Evolutionary conservation across 2,329 filamentous ascomycete genomes (phyloP).

Genomic region (Fusarium sublunatum): DNA sequence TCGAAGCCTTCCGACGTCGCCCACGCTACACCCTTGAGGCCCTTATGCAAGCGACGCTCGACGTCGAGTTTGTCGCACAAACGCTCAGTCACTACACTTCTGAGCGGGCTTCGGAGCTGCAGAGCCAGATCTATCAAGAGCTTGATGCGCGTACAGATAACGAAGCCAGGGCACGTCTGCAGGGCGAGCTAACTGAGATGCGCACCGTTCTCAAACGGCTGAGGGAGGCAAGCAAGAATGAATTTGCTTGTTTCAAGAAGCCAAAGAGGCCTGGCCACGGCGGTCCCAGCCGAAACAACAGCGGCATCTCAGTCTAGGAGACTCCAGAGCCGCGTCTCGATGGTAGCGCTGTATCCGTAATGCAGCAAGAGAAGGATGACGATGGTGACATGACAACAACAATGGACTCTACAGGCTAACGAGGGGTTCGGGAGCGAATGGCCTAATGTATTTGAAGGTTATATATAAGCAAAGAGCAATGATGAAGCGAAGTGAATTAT

Average conservation of each 20-base stretch:
- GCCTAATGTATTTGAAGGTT: slow-evolving; percentile 6
- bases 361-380: slow-evolving; percentile 16
- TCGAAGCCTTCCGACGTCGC: slow-evolving; percentile 79
- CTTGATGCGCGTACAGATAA: slow-evolving; percentile 91
- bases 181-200: slow-evolving; percentile 91
- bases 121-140: slow-evolving; percentile 92
- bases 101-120: slow-evolving; percentile 80
- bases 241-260: slow-evolving; percentile 88
- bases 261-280: slow-evolving; percentile 59
- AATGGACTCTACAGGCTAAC: slow-evolving; percentile 13
- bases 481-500: slow-evolving; percentile 14
- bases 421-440: not conserved
- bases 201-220: slow-evolving; percentile 85
- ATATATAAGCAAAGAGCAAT: slow-evolving; percentile 11
- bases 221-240: slow-evolving; percentile 82
- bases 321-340: slow-evolving; percentile 11
- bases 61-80: slow-evolving; percentile 96
- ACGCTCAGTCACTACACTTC: slow-evolving; percentile 91
- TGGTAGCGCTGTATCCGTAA: not conserved
- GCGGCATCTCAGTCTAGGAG: slow-evolving; percentile 48
- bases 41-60: slow-evolving; percentile 96
- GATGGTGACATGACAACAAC: slow-evolving; percentile 3
- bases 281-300: slow-evolving; percentile 49
- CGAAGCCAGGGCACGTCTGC: slow-evolving; percentile 80
- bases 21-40: slow-evolving; percentile 78